A percentile compares a stretch with the other conserved stretches of the same genome.
These are phyloP conservation scores for Byssothecium circinans DNA, from an alignment of 2,329 filamentous ascomycete species.

Conservation along the genomic window DNA sequence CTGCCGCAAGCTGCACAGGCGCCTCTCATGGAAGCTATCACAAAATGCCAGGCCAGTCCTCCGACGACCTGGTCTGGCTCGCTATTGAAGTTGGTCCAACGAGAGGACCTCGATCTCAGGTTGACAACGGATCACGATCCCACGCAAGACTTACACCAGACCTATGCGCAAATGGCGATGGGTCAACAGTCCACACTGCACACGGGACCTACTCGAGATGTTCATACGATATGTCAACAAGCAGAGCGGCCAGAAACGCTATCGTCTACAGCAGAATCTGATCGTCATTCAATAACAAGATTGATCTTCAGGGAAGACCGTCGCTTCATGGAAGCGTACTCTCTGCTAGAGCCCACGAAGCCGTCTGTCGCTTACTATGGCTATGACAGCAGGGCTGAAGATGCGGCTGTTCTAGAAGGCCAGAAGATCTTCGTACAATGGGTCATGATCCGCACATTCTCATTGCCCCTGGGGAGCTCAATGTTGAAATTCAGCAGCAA, in stretches of 20 bases:
- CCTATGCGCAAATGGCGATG: conserved; percentile 11
- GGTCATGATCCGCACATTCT: conserved; percentile 83
- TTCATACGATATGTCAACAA: conserved; percentile 73
- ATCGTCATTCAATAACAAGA: conserved; percentile 77
- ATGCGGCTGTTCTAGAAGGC: conserved; percentile 84
- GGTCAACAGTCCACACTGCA: conserved; percentile 16
- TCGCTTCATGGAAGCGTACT: conserved; percentile 81
- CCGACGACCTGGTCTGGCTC: conserved; percentile 73
- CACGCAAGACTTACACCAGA: conserved; percentile 27
- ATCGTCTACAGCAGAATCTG: conserved; percentile 79
- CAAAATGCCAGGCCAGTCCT: conserved; percentile 80
- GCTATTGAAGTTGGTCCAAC: conserved; percentile 73
- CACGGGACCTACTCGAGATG: conserved; percentile 58
- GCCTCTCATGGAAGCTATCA: conserved; percentile 79
- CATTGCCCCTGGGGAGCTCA: conserved; percentile 82
- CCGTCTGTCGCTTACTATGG: conserved; percentile 77
- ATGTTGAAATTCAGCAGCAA: conserved; percentile 87
- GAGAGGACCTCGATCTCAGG: conserved; percentile 70
- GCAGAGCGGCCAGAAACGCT: conserved; percentile 65
- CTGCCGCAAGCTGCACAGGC: conserved; percentile 82
- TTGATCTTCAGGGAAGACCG: conserved; percentile 91
- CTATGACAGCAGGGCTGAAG: conserved; percentile 74
- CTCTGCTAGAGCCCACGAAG: conserved; percentile 81
- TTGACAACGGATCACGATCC: conserved; percentile 21
- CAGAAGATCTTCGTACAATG: conserved; percentile 89